Evolutionary conservation across 768 basidiomycete genomes (phyloP).

Genomic region (Boletus rubroflammeus): DNA sequence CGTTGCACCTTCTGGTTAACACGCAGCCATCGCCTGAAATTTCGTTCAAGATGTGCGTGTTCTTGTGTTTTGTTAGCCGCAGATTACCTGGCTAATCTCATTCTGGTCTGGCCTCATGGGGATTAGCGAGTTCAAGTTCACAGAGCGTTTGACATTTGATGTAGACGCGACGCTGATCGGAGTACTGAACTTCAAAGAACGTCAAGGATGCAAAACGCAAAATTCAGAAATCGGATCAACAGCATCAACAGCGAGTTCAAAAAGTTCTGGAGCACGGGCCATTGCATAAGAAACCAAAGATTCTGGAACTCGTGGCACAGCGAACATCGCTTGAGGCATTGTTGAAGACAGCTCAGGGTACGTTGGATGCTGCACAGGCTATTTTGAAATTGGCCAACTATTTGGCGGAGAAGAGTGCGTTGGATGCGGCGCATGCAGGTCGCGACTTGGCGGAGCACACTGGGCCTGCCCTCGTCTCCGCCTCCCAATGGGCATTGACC

Average conservation of each 20-base stretch:
- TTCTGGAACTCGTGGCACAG: no score
- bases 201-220: no score
- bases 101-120: neutral
- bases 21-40: constrained; percentile 2
- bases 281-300: no score
- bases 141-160: constrained; percentile 1
- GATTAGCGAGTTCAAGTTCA: constrained; percentile 3
- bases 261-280: no score
- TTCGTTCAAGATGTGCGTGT: constrained; percentile 6
- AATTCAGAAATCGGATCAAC: no score
- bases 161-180: constrained; percentile 9
- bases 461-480: neutral
- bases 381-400: neutral
- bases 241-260: no score
- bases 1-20: constrained; percentile 1
- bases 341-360: no score
- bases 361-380: neutral
- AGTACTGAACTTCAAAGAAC: neutral
- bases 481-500: neutral
- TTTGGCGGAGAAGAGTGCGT: neutral
- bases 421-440: neutral
- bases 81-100: neutral
- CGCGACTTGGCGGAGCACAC: neutral
- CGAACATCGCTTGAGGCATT: no score
- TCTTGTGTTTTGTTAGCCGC: neutral